phyloP scores from a whole-genome alignment of 306 rosid genomes.

The Senna tora region DNA sequence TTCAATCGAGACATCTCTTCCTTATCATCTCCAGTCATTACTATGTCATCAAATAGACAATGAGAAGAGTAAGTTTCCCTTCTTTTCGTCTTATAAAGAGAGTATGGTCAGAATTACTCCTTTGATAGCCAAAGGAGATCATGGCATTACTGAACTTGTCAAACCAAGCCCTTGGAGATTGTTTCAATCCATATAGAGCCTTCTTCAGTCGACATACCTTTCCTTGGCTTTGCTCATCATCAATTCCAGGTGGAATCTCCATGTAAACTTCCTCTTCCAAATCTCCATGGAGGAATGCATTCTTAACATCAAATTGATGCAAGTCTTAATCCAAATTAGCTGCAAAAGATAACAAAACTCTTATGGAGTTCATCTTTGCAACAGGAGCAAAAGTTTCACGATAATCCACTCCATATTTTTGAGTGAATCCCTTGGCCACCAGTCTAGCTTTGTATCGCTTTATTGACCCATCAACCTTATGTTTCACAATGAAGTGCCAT shows the following conservation, averaged over 20 bases:
- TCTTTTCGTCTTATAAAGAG: too few relatives aligned
- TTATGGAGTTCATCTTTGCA: background rate
- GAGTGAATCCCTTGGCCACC: background rate
- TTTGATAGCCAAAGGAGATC: background rate
- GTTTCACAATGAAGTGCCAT: too few relatives aligned
- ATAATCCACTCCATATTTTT: too few relatives aligned
- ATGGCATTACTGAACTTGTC: too few relatives aligned
- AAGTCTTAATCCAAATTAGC: too few relatives aligned
- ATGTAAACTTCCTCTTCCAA: background rate
- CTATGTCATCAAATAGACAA: background rate
- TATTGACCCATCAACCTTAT: background rate
- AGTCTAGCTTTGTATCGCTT: background rate
- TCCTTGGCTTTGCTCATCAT: too few relatives aligned
- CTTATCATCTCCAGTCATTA: background rate
- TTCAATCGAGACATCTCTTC: too few relatives aligned
- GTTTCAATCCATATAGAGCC: background rate
- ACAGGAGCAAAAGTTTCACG: background rate
- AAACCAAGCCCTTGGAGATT: background rate
- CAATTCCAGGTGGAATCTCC: background rate
- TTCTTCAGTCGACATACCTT: background rate
- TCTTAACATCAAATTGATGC: background rate
- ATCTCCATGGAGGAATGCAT: background rate
- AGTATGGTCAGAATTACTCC: background rate
- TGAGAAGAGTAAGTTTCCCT: too few relatives aligned
- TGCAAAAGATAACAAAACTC: background rate